Evolutionary conservation across 202 grass and related monocot species (phyloP).

Genomic region (Eragrostis tef): DNA sequence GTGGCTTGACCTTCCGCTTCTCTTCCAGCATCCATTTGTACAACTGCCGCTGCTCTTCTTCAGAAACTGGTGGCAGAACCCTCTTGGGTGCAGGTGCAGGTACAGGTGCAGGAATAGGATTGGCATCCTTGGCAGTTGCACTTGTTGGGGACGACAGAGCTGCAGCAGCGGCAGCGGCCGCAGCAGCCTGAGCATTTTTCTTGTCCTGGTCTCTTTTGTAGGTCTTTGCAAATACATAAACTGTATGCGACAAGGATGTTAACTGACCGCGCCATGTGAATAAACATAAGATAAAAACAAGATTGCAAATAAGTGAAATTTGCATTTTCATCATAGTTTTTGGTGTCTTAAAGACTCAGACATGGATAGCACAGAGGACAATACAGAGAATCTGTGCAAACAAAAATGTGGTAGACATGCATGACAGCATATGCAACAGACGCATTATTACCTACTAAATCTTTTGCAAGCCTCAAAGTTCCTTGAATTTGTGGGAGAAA

Average conservation of each 20-base stretch:
- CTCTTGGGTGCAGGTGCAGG: slow-evolving; percentile 37
- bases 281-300: slow-evolving; percentile 9
- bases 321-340: slow-evolving; percentile 23
- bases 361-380: neutral
- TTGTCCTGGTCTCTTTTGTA: slow-evolving; percentile 61
- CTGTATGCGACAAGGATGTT: slow-evolving; percentile 56
- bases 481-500: neutral
- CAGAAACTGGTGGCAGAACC: slow-evolving; percentile 64
- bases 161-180: slow-evolving; percentile 27
- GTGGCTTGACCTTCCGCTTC: slow-evolving; percentile 77
- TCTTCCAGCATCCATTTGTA: slow-evolving; percentile 96
- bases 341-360: neutral
- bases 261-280: slow-evolving; percentile 18
- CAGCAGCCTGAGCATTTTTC: slow-evolving; percentile 48
- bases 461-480: neutral
- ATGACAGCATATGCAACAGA: neutral
- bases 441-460: neutral
- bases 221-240: slow-evolving; percentile 83
- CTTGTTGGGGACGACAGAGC: slow-evolving; percentile 42
- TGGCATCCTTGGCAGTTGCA: slow-evolving; percentile 43
- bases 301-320: neutral
- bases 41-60: slow-evolving; percentile 75
- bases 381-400: neutral
- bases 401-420: neutral
- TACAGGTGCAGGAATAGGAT: slow-evolving; percentile 32